phyloP scores from a whole-genome alignment of 768 basidiomycete species.

The Guyanaporus albipodus region DNA sequence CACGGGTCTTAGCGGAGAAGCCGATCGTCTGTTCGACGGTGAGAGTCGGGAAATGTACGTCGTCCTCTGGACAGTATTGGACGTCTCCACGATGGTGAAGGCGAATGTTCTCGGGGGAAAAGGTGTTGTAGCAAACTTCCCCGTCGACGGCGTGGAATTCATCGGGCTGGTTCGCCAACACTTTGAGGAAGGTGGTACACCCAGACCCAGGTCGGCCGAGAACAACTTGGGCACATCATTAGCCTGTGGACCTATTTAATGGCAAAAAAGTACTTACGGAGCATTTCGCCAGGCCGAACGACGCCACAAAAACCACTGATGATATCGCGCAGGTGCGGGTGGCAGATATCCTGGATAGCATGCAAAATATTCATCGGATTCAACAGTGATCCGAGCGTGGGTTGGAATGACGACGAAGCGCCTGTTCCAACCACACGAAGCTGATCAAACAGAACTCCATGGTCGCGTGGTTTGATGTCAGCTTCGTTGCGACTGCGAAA shows the following conservation, averaged over 20 bases:
- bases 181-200: no score
- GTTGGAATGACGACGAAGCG: conserved; percentile 48
- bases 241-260: neutral
- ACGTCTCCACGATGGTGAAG: no score
- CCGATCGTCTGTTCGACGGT: conserved; percentile 68
- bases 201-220: conserved; percentile 84
- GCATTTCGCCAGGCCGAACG: conserved; percentile 62
- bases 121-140: no score
- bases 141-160: no score
- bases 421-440: conserved; percentile 60
- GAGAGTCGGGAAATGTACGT: no score
- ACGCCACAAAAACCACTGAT: conserved; percentile 52
- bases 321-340: conserved; percentile 59
- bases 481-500: conserved; percentile 42
- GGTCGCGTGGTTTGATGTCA: conserved; percentile 48
- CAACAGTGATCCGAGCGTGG: conserved; percentile 60
- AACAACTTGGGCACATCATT: conserved; percentile 50
- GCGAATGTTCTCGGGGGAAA: no score
- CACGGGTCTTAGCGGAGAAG: conserved; percentile 66
- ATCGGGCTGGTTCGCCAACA: no score
- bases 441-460: conserved; percentile 59
- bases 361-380: conserved; percentile 47
- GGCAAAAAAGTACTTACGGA: conserved; percentile 45
- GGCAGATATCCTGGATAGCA: conserved; percentile 43
- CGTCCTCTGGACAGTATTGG: no score